Evolutionary conservation across 2,329 filamentous ascomycete genomes (phyloP).

Genomic region (Beauveria asiatica): DNA sequence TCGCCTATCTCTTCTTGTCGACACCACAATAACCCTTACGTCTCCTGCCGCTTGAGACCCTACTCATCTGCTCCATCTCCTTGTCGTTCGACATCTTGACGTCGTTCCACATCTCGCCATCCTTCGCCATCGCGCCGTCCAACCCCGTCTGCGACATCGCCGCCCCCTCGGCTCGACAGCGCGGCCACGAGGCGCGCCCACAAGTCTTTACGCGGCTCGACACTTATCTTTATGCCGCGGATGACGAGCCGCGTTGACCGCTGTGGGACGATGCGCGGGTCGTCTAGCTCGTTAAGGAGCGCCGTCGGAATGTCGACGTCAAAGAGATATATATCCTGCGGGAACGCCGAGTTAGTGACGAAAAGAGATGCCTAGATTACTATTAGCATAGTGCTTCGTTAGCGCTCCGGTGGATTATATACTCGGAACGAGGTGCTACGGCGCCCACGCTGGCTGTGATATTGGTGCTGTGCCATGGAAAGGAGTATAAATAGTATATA

Average conservation of each 20-base stretch:
- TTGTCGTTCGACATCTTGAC: neutral
- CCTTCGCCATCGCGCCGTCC: neutral
- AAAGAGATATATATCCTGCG: too few species aligned
- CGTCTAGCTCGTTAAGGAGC: neutral
- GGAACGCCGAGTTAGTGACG: too few species aligned
- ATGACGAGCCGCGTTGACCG: neutral
- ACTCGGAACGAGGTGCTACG: neutral
- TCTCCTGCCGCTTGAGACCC: neutral
- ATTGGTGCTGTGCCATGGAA: neutral
- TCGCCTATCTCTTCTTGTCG: neutral
- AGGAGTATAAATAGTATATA: neutral
- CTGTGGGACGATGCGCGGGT: neutral
- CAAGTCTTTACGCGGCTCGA: neutral
- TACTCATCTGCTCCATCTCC: neutral
- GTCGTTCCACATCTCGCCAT: conserved; percentile 11
- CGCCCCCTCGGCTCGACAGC: neutral
- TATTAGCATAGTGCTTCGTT: too few species aligned
- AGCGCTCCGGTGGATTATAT: neutral
- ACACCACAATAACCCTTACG: neutral
- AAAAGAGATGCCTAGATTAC: too few species aligned
- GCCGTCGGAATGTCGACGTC: neutral
- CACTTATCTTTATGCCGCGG: neutral
- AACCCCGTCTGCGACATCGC: neutral
- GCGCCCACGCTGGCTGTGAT: neutral
- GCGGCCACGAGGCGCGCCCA: neutral